Conservation (phyloP, 441 rosid species). For the Adansonia rubrostipa region DNA sequence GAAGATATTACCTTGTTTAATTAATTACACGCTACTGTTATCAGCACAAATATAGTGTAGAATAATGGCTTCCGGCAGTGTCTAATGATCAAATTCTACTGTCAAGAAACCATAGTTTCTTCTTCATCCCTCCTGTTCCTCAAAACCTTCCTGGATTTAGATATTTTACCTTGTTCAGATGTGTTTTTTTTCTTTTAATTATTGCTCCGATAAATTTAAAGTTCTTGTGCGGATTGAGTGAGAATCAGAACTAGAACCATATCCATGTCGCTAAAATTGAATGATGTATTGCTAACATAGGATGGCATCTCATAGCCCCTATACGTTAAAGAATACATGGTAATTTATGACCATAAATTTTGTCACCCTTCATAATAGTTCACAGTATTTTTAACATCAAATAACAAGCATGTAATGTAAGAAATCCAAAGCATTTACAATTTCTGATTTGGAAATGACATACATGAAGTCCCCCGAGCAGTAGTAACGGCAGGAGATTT, state of each 20-base stretch:
- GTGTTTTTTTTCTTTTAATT: not conserved
- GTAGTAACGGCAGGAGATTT: not conserved
- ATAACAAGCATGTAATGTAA: not conserved
- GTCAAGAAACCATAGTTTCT: too few relatives aligned
- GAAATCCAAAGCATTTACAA: constrained; percentile 2
- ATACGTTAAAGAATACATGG: not conserved
- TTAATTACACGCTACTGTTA: not conserved
- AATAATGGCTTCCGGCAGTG: not conserved
- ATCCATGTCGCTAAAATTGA: not conserved
- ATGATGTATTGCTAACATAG: not conserved
- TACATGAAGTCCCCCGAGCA: not conserved
- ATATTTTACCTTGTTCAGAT: not conserved
- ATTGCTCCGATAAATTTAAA: not conserved
- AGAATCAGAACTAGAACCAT: not conserved
- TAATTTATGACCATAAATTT: not conserved
- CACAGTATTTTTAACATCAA: not conserved
- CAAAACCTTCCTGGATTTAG: not conserved
- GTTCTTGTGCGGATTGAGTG: not conserved
- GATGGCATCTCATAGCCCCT: not conserved
- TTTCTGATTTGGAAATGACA: not conserved
- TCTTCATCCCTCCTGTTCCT: not conserved
- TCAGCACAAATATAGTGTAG: not conserved
- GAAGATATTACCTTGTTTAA: not conserved
- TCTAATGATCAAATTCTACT: not conserved
- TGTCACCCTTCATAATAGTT: not conserved